phyloP scores from a whole-genome alignment of 768 basidiomycete genomes.

The Mycena indigotica region DNA sequence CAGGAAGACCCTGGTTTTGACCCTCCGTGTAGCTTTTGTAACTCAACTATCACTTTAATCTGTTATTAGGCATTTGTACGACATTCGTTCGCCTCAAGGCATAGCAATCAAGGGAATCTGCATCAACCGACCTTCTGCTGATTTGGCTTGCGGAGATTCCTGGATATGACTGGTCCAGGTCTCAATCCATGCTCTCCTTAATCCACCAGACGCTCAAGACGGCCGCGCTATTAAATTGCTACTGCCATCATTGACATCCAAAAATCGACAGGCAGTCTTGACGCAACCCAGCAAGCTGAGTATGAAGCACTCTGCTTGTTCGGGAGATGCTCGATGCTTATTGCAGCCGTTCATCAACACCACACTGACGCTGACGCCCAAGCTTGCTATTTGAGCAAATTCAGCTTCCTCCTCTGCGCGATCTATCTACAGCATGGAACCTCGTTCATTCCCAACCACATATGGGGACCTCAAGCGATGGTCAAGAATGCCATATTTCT shows the following conservation, averaged over 20 bases:
- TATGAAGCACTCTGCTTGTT: conserved; percentile 26
- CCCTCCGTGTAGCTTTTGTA: too few species aligned
- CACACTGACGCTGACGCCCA: conserved; percentile 7
- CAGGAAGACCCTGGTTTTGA: too few species aligned
- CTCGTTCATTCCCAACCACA: conserved; percentile 19
- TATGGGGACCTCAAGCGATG: conserved; percentile 16
- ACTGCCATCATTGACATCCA: conserved; percentile 9
- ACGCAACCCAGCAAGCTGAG: conserved; percentile 17
- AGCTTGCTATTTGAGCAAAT: conserved; percentile 4
- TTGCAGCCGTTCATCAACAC: conserved; percentile 20
- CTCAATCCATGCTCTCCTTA: conserved; percentile 12
- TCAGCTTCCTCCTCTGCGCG: conserved; percentile 2
- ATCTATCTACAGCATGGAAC: conserved; percentile 9
- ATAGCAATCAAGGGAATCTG: neutral
- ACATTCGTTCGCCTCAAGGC: neutral
- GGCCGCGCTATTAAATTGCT: conserved; percentile 6
- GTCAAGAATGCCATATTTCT: conserved; percentile 22
- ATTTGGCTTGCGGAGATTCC: conserved; percentile 5
- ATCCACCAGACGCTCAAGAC: conserved; percentile 13
- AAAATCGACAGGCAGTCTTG: conserved; percentile 14
- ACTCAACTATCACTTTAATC: too few species aligned
- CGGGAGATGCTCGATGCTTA: conserved; percentile 31
- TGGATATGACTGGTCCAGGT: conserved; percentile 26
- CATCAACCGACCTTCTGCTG: neutral
- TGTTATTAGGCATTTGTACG: neutral